Percentiles rank a stretch among this genome's conserved stretches.
phyloP scores from a whole-genome alignment of 768 basidiomycete species.

The Suillus subluteus region DNA sequence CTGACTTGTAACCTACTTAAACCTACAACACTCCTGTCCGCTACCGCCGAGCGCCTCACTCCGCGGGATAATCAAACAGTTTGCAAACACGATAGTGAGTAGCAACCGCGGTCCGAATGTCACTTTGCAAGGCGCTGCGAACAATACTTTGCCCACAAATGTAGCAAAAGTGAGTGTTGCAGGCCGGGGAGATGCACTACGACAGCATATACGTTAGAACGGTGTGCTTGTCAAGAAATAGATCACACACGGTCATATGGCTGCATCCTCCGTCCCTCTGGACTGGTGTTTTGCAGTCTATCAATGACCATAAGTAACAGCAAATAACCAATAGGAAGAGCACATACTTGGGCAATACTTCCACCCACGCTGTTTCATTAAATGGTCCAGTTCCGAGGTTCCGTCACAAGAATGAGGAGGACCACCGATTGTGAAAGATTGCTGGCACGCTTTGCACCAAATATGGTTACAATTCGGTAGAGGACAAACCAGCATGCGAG shows the following conservation, averaged over 20 bases:
- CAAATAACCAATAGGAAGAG: background rate
- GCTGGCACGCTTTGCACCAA: constrained; percentile 68
- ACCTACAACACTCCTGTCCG: background rate
- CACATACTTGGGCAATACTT: constrained; percentile 60
- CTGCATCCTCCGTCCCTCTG: constrained; percentile 57
- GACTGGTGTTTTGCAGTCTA: constrained; percentile 52
- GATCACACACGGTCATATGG: constrained; percentile 56
- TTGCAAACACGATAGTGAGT: constrained; percentile 38
- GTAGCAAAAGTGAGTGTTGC: constrained; percentile 64
- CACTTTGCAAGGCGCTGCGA: constrained; percentile 36
- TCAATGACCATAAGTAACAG: constrained; percentile 1
- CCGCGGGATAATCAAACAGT: constrained; percentile 38
- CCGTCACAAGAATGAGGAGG: constrained; percentile 63
- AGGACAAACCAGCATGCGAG: constrained; percentile 52
- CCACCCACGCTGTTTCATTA: constrained; percentile 63
- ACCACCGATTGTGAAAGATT: constrained; percentile 37
- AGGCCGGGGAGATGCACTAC: constrained; percentile 60
- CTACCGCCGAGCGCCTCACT: background rate
- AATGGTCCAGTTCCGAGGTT: constrained; percentile 51
- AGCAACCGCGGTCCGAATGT: constrained; percentile 34
- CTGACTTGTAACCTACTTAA: background rate
- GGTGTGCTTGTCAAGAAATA: background rate
- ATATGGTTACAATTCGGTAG: constrained; percentile 47
- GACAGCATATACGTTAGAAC: background rate
- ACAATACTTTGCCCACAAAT: constrained; percentile 52